A percentile compares a stretch with the other conserved stretches of the same genome.
Conservation (phyloP, 2,329 filamentous ascomycete species). For the Aspergillus unguis region DNA sequence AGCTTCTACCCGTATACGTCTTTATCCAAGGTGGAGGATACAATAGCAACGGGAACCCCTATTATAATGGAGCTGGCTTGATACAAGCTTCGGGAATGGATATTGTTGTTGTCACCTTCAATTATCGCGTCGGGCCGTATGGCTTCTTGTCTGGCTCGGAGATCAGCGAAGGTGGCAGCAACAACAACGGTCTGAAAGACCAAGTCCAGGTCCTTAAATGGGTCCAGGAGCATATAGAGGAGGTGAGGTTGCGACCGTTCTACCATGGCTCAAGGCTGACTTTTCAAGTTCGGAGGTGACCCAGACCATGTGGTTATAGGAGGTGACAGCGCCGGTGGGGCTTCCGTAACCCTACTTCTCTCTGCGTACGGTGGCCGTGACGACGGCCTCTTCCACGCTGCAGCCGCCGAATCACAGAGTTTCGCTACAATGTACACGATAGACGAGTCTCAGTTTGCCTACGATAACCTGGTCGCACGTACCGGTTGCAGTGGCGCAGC, state of each 20-base stretch:
- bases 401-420: constrained; percentile 53
- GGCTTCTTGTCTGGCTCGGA: constrained; percentile 66
- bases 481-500: constrained; percentile 43
- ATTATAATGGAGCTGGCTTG: constrained; percentile 62
- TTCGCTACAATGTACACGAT: constrained; percentile 50
- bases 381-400: constrained; percentile 51
- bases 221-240: constrained; percentile 62
- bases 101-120: constrained; percentile 69
- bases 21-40: constrained; percentile 63
- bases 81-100: constrained; percentile 56
- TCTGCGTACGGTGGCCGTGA: constrained; percentile 51
- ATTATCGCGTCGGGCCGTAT: constrained; percentile 72
- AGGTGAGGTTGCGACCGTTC: constrained; percentile 29
- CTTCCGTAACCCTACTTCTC: constrained; percentile 62
- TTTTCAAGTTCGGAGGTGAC: constrained; percentile 62
- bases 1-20: constrained; percentile 60
- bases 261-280: neutral
- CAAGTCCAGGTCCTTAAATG: constrained; percentile 67
- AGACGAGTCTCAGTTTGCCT: constrained; percentile 50
- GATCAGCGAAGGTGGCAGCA: constrained; percentile 46
- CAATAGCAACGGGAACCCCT: constrained; percentile 56
- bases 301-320: constrained; percentile 65
- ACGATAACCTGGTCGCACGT: constrained; percentile 50
- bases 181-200: constrained; percentile 69
- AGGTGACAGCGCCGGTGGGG: constrained; percentile 65